phyloP scores from a whole-genome alignment of 2,329 filamentous ascomycete species.

The Aspergillus pseudoviridinutans region DNA sequence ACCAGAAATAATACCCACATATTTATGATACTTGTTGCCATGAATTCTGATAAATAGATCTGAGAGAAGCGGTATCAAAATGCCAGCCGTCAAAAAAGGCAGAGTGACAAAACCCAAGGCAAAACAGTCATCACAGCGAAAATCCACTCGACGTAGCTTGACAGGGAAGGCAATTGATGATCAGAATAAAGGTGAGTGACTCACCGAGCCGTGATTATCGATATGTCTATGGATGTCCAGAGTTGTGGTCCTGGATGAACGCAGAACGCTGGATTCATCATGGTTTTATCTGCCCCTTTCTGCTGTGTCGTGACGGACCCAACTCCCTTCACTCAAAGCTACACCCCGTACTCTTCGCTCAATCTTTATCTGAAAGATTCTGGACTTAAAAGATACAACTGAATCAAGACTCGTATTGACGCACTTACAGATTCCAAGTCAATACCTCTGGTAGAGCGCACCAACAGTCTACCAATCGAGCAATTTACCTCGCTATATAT shows the following conservation, averaged over 20 bases:
- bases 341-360: not conserved
- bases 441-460: slow-evolving; percentile 37
- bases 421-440: slow-evolving; percentile 5
- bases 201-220: not conserved
- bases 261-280: not conserved
- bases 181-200: slow-evolving; percentile 12
- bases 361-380: not conserved
- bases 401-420: slow-evolving; percentile 12
- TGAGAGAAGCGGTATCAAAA: slow-evolving; percentile 2
- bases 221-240: not conserved
- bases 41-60: not conserved
- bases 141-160: not conserved
- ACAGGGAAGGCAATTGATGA: not conserved
- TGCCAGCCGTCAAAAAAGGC: slow-evolving; percentile 19
- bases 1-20: not conserved
- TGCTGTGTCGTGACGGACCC: not conserved
- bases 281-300: not conserved
- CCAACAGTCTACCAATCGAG: slow-evolving; percentile 37
- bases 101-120: slow-evolving; percentile 21
- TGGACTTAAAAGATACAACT: not conserved
- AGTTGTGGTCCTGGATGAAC: not conserved
- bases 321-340: not conserved
- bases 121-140: slow-evolving; percentile 5
- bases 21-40: not conserved
- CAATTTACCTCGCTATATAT: slow-evolving; percentile 39